phyloP scores from a whole-genome alignment of 1,284 basidiomycete genomes.

The Flammula alnicola region DNA sequence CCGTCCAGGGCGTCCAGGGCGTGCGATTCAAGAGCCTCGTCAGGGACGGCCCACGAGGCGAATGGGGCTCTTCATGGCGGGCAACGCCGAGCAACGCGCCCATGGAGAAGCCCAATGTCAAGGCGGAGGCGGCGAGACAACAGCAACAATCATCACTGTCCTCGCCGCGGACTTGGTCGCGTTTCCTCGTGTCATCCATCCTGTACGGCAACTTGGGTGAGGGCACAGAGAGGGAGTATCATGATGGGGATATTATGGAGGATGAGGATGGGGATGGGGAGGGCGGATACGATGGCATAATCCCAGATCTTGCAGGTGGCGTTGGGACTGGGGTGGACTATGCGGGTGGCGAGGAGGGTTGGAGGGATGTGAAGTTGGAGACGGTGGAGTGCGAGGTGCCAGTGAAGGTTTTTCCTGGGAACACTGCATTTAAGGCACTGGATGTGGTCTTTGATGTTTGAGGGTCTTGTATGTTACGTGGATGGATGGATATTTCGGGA shows the following conservation, averaged over 20 bases:
- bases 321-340: conserved; percentile 56
- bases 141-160: conserved; percentile 13
- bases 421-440: conserved; percentile 84
- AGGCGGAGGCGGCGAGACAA: conserved; percentile 17
- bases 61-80: conserved; percentile 71
- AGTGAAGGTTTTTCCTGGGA: conserved; percentile 86
- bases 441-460: conserved; percentile 81
- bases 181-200: conserved; percentile 57
- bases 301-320: conserved; percentile 46
- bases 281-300: conserved; percentile 51
- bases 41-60: conserved; percentile 60
- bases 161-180: conserved; percentile 52
- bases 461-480: too few relatives aligned
- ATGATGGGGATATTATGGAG: conserved; percentile 60
- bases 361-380: conserved; percentile 71
- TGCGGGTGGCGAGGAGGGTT: conserved; percentile 60
- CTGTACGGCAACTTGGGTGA: conserved; percentile 32
- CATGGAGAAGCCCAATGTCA: conserved; percentile 49
- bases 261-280: conserved; percentile 45
- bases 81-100: conserved; percentile 65
- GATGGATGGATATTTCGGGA: too few relatives aligned
- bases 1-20: conserved; percentile 50
- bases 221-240: conserved; percentile 47
- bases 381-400: conserved; percentile 92
- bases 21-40: conserved; percentile 59